These are phyloP conservation scores for Tothia fuscella DNA, from an alignment of 2,329 filamentous ascomycete genomes.

Conservation along the genomic window DNA sequence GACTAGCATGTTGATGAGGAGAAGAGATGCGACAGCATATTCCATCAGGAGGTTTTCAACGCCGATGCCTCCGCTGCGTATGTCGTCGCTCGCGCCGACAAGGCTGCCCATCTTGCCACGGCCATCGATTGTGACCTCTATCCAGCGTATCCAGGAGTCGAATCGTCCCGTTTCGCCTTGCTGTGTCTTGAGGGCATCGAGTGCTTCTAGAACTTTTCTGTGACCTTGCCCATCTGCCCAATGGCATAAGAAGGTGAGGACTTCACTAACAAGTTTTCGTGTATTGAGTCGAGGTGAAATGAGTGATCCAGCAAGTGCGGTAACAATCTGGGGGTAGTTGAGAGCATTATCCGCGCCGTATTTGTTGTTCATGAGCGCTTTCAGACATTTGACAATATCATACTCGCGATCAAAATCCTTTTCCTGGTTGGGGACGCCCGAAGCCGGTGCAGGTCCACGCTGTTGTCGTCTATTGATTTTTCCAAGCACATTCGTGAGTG, in stretches of 20 bases:
- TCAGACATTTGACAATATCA: constrained; percentile 94
- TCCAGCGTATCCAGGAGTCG: constrained; percentile 96
- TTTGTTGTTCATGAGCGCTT: constrained; percentile 98
- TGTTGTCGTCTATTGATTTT: constrained; percentile 83
- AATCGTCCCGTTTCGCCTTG: constrained; percentile 90
- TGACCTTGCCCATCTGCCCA: constrained; percentile 86
- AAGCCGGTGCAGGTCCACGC: constrained; percentile 53
- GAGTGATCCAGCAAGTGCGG: constrained; percentile 74
- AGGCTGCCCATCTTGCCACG: constrained; percentile 98
- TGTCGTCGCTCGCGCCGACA: constrained; percentile 91
- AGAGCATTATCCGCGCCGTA: constrained; percentile 95
- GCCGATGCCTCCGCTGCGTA: constrained; percentile 88
- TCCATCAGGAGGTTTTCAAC: constrained; percentile 99
- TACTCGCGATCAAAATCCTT: constrained; percentile 86
- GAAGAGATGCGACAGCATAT: constrained; percentile 88
- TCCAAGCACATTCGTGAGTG: constrained; percentile 80
- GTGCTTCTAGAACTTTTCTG: constrained; percentile 80
- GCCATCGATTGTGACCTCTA: constrained; percentile 92
- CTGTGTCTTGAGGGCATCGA: constrained; percentile 81
- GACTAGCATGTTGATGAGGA: constrained; percentile 92
- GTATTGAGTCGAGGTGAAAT: constrained; percentile 84
- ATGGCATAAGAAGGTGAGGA: constrained; percentile 90
- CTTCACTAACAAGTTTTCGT: constrained; percentile 87
- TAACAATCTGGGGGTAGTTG: constrained; percentile 76
- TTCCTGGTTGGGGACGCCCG: constrained; percentile 45